Conservation (phyloP, 148 eudicot genomes). For the Rheum nobile region DNA sequence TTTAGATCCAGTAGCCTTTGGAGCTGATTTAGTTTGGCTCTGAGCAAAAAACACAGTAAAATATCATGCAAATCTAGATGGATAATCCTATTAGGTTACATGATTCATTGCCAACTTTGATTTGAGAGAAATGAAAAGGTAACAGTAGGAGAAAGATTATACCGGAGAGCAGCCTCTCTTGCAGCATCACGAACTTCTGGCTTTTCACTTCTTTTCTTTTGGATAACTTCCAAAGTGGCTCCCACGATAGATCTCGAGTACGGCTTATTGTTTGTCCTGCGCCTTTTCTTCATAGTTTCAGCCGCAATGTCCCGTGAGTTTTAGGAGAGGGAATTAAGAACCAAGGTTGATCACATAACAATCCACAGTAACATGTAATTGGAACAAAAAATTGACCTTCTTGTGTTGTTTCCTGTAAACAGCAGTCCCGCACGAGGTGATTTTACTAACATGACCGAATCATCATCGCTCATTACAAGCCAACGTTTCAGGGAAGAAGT, state of each 20-base stretch:
- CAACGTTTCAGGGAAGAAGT: slow-evolving; percentile 72
- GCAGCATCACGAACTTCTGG: slow-evolving; percentile 66
- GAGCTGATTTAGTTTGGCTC: slow-evolving; percentile 22
- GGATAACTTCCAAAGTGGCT: slow-evolving; percentile 53
- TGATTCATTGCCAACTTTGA: too few relatives aligned
- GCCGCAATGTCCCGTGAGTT: slow-evolving; percentile 36
- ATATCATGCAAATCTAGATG: background rate
- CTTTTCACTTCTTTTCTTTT: slow-evolving; percentile 49
- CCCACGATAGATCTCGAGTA: slow-evolving; percentile 64
- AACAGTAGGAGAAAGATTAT: background rate
- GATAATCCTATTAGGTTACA: too few relatives aligned
- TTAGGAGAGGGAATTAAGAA: too few relatives aligned
- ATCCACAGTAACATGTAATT: too few relatives aligned
- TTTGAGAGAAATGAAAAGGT: too few relatives aligned
- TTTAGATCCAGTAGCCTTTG: slow-evolving; percentile 19
- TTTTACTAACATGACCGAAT: slow-evolving; percentile 43
- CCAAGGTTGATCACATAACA: background rate
- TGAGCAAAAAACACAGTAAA: slow-evolving; percentile 3
- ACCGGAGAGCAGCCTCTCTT: slow-evolving; percentile 63
- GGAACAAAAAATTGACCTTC: background rate
- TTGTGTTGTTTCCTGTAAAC: slow-evolving; percentile 8
- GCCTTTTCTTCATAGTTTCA: slow-evolving; percentile 55
- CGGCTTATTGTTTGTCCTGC: slow-evolving; percentile 49
- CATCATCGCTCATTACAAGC: slow-evolving; percentile 83
- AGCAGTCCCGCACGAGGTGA: slow-evolving; percentile 23